Base-by-base conservation (phyloP, 129 eudicot species). In the Kitagawia praeruptora region DNA sequence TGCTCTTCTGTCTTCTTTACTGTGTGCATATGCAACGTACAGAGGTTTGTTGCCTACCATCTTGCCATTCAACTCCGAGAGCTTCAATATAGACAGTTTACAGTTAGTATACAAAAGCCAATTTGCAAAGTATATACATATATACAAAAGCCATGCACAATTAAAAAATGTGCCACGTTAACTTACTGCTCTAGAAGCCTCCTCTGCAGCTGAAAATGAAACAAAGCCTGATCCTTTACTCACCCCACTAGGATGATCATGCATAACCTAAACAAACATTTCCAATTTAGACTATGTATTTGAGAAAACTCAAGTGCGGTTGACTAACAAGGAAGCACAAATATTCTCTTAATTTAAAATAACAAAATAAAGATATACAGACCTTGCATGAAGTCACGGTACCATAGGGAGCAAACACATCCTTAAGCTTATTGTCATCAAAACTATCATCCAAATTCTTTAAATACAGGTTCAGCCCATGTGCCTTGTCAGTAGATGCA, bases 1-100 rank as follows among this genome's bases (percentile, higher is more conserved):
- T n/a, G 97, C 96, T 77, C 91, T 92, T 90, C 96, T 89, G 67
- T 95, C 98, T 84, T 95, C 98, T 84, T 92, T 95, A 70, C 97
- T 88, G 51, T 92, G 92, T 5, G 98, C 98, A 81, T 85, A 81
- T 3, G 96, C 98, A 81, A 95, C 94, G 80, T 92, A 92, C 16
- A 95, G 94, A 45, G 98, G 98, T 80, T 92, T 95, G 91, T 87
- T 87, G 16, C 84, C 92, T 41, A 95, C 78, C 89, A 92, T 95
- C 87, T 92, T 95, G 41, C 97, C 96, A 76, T 95, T 95, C 97
- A 92, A 87, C 84, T 95, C 98, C 53, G 40, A 64, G 44, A 95
- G 89, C 98, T 92, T 47, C 39, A 42, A 81, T 80, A 77, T 81
- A 78, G 41, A 77, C 27, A 48, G 27, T 39, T 66, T 53, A 64